Conservation (phyloP, 2,329 filamentous ascomycete genomes). For the Venturia effusa region DNA sequence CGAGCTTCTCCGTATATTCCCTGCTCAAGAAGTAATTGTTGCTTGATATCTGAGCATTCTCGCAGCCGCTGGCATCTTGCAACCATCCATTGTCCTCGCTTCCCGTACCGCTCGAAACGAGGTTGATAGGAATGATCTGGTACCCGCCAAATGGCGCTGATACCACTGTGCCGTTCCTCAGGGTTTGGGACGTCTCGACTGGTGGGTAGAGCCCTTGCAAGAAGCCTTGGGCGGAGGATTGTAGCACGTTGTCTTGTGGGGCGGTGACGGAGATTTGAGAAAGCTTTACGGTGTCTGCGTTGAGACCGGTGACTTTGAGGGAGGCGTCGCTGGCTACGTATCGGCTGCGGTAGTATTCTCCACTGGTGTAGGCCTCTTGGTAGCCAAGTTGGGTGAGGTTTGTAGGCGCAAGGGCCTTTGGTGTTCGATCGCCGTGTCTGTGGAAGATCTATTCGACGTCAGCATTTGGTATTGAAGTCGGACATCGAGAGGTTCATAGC, state of each 20-base stretch:
- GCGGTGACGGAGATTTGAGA: constrained; percentile 63
- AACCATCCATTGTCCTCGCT: constrained; percentile 41
- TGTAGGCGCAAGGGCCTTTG: constrained; percentile 62
- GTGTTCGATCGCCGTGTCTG: constrained; percentile 78
- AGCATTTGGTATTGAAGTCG: neutral
- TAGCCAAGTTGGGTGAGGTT: constrained; percentile 72
- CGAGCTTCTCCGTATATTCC: constrained; percentile 37
- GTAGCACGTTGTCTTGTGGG: constrained; percentile 65
- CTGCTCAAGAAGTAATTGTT: constrained; percentile 45
- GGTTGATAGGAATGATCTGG: constrained; percentile 68
- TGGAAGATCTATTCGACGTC: constrained; percentile 71
- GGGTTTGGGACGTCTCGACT: constrained; percentile 45
- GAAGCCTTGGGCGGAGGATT: constrained; percentile 70
- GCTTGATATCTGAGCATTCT: constrained; percentile 44
- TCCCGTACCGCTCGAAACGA: constrained; percentile 42
- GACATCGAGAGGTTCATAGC: too few relatives aligned
- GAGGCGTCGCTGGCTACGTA: constrained; percentile 56
- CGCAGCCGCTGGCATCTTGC: constrained; percentile 45
- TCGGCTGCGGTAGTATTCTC: constrained; percentile 62
- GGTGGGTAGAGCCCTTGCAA: constrained; percentile 82
- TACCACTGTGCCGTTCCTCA: constrained; percentile 60
- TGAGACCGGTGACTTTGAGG: constrained; percentile 55
- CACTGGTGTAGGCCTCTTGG: constrained; percentile 60
- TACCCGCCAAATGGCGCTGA: constrained; percentile 65
- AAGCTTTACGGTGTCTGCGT: constrained; percentile 52